phyloP scores from a whole-genome alignment of 371 early-diverging fungal species.

The Mucor plumbeus region DNA sequence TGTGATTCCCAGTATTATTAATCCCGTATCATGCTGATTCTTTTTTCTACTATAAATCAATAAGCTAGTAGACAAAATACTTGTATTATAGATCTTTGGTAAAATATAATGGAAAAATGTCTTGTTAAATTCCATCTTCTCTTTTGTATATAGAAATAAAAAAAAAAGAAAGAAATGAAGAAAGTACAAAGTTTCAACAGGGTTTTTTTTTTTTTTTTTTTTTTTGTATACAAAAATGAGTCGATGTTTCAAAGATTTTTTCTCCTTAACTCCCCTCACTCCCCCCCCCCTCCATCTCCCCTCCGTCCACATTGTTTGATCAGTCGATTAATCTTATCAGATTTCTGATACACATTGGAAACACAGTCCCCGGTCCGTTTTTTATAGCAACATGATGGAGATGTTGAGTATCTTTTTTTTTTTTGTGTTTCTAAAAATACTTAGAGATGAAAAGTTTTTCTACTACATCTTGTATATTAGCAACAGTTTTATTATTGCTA shows the following conservation, averaged over 20 bases:
- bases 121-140: not conserved
- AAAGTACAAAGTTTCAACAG: not conserved
- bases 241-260: constrained; percentile 8
- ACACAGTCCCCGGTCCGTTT: constrained; percentile 1
- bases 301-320: not conserved
- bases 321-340: constrained; percentile 1
- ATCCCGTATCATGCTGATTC: not conserved
- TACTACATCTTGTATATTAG: constrained; percentile 4
- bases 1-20: not conserved
- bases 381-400: not conserved
- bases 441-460: constrained; percentile 5
- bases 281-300: not conserved
- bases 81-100: constrained; percentile 2
- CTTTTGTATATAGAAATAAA: not conserved
- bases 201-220: not conserved
- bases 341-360: not conserved
- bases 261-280: not conserved
- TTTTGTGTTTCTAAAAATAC: not conserved
- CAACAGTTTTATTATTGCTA: not conserved
- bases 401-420: not conserved
- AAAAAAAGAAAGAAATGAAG: not conserved
- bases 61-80: not conserved
- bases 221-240: not conserved
- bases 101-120: not conserved
- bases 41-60: not conserved